Percentiles rank a stretch among this genome's conserved stretches.
These are phyloP conservation scores for Pyrenopolyporus hunteri DNA, from an alignment of 495 filamentous ascomycete species.

Conservation along the genomic window DNA sequence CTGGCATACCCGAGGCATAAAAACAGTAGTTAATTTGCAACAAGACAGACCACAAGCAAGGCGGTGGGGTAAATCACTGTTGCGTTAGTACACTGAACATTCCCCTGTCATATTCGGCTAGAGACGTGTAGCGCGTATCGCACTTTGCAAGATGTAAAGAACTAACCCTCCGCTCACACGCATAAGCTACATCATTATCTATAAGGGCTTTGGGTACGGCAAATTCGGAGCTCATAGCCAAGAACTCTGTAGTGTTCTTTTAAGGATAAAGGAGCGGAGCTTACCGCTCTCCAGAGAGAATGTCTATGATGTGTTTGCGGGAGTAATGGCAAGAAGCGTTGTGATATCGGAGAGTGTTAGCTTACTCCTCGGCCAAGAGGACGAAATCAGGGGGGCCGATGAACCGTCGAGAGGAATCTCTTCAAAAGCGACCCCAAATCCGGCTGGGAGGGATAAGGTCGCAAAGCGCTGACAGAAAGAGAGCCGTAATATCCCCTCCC, in stretches of 20 bases:
- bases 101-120: slow-evolving; percentile 12
- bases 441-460: slow-evolving; percentile 49
- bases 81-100: slow-evolving; percentile 46
- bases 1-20: slow-evolving; percentile 47
- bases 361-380: slow-evolving; percentile 4
- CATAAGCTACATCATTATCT: slow-evolving; percentile 62
- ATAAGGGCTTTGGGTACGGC: slow-evolving; percentile 57
- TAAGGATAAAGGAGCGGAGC: slow-evolving; percentile 25
- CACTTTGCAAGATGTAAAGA: slow-evolving; percentile 45
- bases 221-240: slow-evolving; percentile 32
- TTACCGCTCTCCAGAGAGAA: slow-evolving; percentile 30
- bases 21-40: slow-evolving; percentile 57
- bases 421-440: slow-evolving; percentile 55
- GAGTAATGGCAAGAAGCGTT: slow-evolving; percentile 34
- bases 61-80: slow-evolving; percentile 56
- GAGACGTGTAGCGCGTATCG: slow-evolving; percentile 44
- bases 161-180: slow-evolving; percentile 47
- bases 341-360: slow-evolving; percentile 23
- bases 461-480: slow-evolving; percentile 36
- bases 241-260: slow-evolving; percentile 35
- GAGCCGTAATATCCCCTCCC: slow-evolving; percentile 31
- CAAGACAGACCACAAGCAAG: slow-evolving; percentile 63
- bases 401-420: slow-evolving; percentile 45
- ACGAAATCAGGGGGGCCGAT: not conserved
- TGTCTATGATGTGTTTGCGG: slow-evolving; percentile 19